Evolutionary conservation across 2,329 filamentous ascomycete species (phyloP), one percentile per base, ranked within the genome.

Genomic region (Karstenula rhodostoma): DNA sequence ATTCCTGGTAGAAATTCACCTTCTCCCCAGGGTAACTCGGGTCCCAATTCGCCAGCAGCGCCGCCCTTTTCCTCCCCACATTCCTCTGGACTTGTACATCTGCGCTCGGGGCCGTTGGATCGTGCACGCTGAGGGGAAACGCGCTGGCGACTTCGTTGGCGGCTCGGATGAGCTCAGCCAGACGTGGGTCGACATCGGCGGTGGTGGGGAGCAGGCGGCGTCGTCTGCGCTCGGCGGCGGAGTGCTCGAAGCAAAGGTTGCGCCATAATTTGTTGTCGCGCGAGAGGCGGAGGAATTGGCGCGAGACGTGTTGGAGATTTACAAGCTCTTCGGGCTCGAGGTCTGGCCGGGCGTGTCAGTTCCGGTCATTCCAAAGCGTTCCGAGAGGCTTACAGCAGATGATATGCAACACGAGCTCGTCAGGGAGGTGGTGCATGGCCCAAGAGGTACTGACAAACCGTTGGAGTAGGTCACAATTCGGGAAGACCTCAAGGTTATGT

Each of bases 1-100:
- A 97, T 77, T 97, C 94, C 57, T 91, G 86, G 75, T 96, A 97
- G 90, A 93, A 97, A 51, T 91, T 88, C 22, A 94, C 83, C 43
- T 82, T 82, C 78, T 97, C 93, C 4, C 79, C 81, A 0, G 88
- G 86, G 64, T 90, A 93, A 0, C 87, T 87, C 0, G 92, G 92
- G 67, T 97, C 92, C 93, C 93, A 97, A 67, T 92, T 92, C 4
- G 89, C 89, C 71, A 91, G 81, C 59, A 92, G 85, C 52, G 88
- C 85, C 23, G 81, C 78, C 57, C 81, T 80, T 67, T 85, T 80
- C 62, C 66, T 73, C 13, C 67, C 63, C 15, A 57, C 70, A 63
- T 79, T 71, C 70, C 70, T 59, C 19, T 72, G 67, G 40, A 54
- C 67, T 67, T 73, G 71, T 61, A 60, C 68, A 62, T 76, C 71